Evolutionary conservation across 2,329 filamentous ascomycete species (phyloP).

Genomic region (Botrytis sinoallii): DNA sequence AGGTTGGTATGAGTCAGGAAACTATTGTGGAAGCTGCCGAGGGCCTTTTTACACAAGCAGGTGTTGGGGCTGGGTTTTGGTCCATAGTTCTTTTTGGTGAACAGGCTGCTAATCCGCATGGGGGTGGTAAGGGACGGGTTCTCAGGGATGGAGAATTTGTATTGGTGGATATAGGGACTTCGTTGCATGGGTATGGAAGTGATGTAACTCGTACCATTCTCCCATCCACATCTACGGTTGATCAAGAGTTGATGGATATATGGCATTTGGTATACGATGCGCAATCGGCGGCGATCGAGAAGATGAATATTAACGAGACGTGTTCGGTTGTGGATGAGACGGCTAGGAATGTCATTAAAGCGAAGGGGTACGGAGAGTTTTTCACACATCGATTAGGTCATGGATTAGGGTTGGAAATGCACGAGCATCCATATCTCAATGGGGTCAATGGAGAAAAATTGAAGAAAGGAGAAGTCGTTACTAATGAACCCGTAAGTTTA

Average conservation of each 20-base stretch:
- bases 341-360: conserved; percentile 50
- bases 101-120: conserved; percentile 41
- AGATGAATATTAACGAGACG: conserved; percentile 50
- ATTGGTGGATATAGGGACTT: conserved; percentile 57
- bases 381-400: conserved; percentile 63
- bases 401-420: conserved; percentile 62
- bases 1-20: conserved; percentile 53
- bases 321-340: conserved; percentile 60
- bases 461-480: conserved; percentile 58
- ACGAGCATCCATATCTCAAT: conserved; percentile 62
- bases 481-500: conserved; percentile 50
- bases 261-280: conserved; percentile 59
- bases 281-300: conserved; percentile 52
- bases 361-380: conserved; percentile 47
- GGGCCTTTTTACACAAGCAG: conserved; percentile 47
- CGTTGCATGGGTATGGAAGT: conserved; percentile 58
- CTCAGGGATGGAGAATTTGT: conserved; percentile 54
- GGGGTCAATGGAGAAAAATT: conserved; percentile 54
- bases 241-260: conserved; percentile 43
- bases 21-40: conserved; percentile 54
- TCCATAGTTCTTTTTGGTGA: conserved; percentile 59
- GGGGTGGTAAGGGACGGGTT: conserved; percentile 44
- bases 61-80: conserved; percentile 56
- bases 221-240: conserved; percentile 25
- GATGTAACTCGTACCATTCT: conserved; percentile 60